phyloP scores from a whole-genome alignment of 2,329 filamentous ascomycete genomes.

The Rasamsonia emersonii region DNA sequence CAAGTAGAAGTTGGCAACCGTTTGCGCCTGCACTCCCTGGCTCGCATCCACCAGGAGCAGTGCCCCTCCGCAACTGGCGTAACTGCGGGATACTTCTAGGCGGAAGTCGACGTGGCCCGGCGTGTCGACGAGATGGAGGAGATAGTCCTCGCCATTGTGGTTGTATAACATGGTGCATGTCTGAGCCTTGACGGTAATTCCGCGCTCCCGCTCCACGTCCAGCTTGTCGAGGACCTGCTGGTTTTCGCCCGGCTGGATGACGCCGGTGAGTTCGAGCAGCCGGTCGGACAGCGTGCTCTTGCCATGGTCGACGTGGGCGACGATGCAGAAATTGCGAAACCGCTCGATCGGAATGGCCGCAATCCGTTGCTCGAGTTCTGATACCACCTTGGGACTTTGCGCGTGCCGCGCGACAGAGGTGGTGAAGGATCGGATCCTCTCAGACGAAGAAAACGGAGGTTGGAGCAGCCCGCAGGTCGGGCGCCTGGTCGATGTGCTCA shows the following conservation, averaged over 20 bases:
- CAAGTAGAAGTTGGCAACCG: constrained; percentile 96
- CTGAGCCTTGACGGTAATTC: constrained; percentile 98
- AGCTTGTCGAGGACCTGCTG: constrained; percentile 97
- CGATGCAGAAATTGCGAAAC: constrained; percentile 92
- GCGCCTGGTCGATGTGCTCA: constrained; percentile 31
- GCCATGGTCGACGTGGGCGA: constrained; percentile 97
- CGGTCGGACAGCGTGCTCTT: constrained; percentile 94
- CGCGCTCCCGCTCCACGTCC: constrained; percentile 89
- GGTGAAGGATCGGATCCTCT: constrained; percentile 22
- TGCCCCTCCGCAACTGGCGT: constrained; percentile 91
- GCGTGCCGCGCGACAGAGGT: constrained; percentile 18
- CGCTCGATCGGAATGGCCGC: constrained; percentile 43
- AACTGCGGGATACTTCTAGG: constrained; percentile 89
- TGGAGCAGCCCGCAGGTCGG: constrained; percentile 22
- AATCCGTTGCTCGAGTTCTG: constrained; percentile 52
- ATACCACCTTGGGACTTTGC: constrained; percentile 18
- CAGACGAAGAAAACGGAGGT: constrained; percentile 16
- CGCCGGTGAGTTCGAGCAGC: constrained; percentile 86
- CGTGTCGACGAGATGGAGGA: constrained; percentile 92
- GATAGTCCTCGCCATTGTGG: constrained; percentile 74
- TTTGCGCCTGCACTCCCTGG: constrained; percentile 95
- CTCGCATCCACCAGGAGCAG: constrained; percentile 89
- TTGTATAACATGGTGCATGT: constrained; percentile 97
- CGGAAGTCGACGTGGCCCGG: constrained; percentile 97
- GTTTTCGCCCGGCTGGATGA: constrained; percentile 75